Base-by-base conservation (phyloP, 106 monocot species). In the Agapanthus africanus region DNA sequence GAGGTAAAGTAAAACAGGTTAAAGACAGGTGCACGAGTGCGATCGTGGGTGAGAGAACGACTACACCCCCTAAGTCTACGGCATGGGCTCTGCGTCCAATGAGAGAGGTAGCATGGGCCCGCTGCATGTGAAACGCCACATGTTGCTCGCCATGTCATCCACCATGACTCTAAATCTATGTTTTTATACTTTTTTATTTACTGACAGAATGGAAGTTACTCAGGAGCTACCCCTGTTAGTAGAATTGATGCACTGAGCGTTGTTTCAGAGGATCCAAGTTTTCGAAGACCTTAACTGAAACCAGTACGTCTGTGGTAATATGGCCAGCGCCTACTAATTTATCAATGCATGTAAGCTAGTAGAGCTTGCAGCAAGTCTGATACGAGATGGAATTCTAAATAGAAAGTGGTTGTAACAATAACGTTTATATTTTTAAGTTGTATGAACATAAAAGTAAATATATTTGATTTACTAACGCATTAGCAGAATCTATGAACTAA, bases 11-110 rank as follows among this genome's bases (percentile, higher is more conserved):
- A 13, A 63, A 44, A 36, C 8, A 27, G 44, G 23, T 33, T 31
- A 23, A 66, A 41, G 10, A 44, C 66, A 66, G 26, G 15, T 66
- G 40, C 66, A 66, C 44, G 66, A 38, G 66, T 66, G 44, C 6
- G 66, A 44, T 22, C 28, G 21, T 66, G 66, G 66, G 28, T 41
- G 42, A 66, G 66, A 31, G 66, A 66, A 39, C 25, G n/a, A 22
- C 39, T 63, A 1, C 8, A 64, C 27, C n/a, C n/a, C n/a, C n/a
- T n/a, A n/a, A n/a, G n/a, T n/a, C n/a, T n/a, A n/a, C n/a, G n/a
- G n/a, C n/a, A 57, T 57, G 1, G 56, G 27, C 30, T 57, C 56
- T 30, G 4, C 30, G 31, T 57, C 30, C 27, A 30, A 4, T 13
- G 50, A 57, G 30, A 30, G 56, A 57, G 30, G 5, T n/a, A n/a